A percentile compares a stretch with the other conserved stretches of the same genome.
These are phyloP conservation scores for Euphorbia peplus DNA, from an alignment of 345 rosid species.

Conservation along the genomic window DNA sequence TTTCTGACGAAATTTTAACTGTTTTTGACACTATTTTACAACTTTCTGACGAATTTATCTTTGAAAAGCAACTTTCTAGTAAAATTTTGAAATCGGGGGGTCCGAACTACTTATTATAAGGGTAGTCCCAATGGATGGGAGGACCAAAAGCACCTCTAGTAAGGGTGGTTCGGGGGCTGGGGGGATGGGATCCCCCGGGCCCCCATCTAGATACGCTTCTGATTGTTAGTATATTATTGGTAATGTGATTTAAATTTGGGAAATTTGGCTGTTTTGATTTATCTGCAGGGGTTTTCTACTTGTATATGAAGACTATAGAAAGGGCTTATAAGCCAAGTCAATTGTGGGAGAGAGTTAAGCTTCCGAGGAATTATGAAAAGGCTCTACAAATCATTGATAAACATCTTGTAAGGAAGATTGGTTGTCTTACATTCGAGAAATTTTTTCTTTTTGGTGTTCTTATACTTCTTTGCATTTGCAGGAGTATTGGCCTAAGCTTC, in stretches of 20 bases:
- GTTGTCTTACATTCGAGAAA: too few species aligned
- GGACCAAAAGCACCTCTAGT: too few species aligned
- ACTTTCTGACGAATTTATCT: too few species aligned
- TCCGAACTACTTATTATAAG: too few species aligned
- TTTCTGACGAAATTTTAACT: too few species aligned
- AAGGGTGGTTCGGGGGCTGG: too few species aligned
- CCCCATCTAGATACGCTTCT: too few species aligned
- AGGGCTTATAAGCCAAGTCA: slow-evolving; percentile 88
- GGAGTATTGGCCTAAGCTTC: slow-evolving; percentile 91
- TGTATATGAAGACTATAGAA: slow-evolving; percentile 94
- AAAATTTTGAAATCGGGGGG: too few species aligned
- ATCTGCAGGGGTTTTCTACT: slow-evolving; percentile 73
- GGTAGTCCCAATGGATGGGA: too few species aligned
- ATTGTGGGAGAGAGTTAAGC: slow-evolving; percentile 88
- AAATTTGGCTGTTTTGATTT: slow-evolving; percentile 5
- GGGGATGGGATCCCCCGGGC: too few species aligned
- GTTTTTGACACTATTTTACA: too few species aligned
- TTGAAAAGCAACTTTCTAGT: too few species aligned
- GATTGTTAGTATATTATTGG: not conserved
- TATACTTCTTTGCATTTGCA: slow-evolving; percentile 18
- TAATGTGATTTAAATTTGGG: not conserved
- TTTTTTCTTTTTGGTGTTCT: not conserved
- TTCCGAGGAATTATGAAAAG: slow-evolving; percentile 81
- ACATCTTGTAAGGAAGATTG: slow-evolving; percentile 57
- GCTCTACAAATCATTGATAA: slow-evolving; percentile 91